These are phyloP conservation scores for Punctularia strigosozonata DNA, from an alignment of 768 basidiomycete genomes.

Conservation along the genomic window DNA sequence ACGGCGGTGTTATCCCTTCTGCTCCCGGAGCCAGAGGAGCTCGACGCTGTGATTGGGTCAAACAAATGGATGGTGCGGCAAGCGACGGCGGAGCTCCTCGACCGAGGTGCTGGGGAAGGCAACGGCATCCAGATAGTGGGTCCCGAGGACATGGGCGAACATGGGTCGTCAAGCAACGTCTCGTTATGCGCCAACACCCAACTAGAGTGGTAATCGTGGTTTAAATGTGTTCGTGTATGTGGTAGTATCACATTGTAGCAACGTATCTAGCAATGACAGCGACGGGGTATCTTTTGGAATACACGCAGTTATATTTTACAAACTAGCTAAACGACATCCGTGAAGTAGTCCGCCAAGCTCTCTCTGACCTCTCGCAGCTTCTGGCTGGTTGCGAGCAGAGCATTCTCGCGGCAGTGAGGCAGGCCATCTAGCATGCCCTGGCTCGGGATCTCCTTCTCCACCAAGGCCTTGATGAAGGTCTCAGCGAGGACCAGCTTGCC, in stretches of 20 bases:
- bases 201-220: no score
- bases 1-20: slow-evolving; percentile 33
- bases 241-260: no score
- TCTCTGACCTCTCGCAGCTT: slow-evolving; percentile 11
- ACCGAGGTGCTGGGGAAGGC: slow-evolving; percentile 12
- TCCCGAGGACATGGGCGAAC: no score
- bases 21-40: slow-evolving; percentile 36
- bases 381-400: slow-evolving; percentile 21
- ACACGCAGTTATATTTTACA: no score
- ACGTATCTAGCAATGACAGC: no score
- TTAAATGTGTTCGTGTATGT: no score
- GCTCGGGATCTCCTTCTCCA: no score
- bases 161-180: no score
- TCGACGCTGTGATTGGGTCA: slow-evolving; percentile 53
- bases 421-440: no score
- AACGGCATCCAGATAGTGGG: no score
- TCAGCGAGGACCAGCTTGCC: slow-evolving; percentile 23
- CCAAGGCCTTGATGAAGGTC: slow-evolving; percentile 17
- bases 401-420: slow-evolving; percentile 23
- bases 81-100: slow-evolving; percentile 29
- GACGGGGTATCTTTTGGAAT: no score
- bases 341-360: slow-evolving; percentile 12
- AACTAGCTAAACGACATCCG: slow-evolving; percentile 4
- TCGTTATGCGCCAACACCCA: no score
- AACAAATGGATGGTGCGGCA: slow-evolving; percentile 52